Evolutionary conservation across 306 rosid species (phyloP).

Genomic region (Calophaca sinica): DNA sequence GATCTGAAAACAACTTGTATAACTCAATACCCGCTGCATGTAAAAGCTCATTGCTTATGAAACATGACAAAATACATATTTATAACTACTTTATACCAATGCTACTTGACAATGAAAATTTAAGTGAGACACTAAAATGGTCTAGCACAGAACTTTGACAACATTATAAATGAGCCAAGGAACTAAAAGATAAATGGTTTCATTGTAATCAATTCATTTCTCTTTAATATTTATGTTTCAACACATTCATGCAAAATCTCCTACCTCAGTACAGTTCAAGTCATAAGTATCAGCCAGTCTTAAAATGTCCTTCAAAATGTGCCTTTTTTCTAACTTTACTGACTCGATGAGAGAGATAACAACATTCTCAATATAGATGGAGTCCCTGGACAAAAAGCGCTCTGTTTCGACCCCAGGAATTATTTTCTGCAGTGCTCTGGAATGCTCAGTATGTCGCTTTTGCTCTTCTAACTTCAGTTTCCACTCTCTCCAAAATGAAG

Average conservation of each 20-base stretch:
- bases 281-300: slow-evolving; percentile 78
- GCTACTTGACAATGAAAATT: slow-evolving; percentile 26
- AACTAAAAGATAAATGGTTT: slow-evolving; percentile 31
- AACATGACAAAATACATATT: slow-evolving; percentile 35
- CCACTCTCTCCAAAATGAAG: slow-evolving; percentile 99
- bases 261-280: slow-evolving; percentile 81
- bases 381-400: slow-evolving; percentile 87
- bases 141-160: slow-evolving; percentile 26
- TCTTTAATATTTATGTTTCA: slow-evolving; percentile 29
- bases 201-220: neutral
- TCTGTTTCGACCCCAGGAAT: slow-evolving; percentile 91
- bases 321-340: slow-evolving; percentile 74
- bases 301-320: slow-evolving; percentile 78
- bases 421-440: slow-evolving; percentile 78
- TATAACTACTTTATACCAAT: slow-evolving; percentile 27
- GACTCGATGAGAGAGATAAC: slow-evolving; percentile 81
- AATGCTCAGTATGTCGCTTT: slow-evolving; percentile 79
- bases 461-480: slow-evolving; percentile 89
- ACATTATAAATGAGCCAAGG: slow-evolving; percentile 28
- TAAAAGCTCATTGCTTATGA: slow-evolving; percentile 31
- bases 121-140: slow-evolving; percentile 24
- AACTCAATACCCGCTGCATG: slow-evolving; percentile 21
- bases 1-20: slow-evolving; percentile 10
- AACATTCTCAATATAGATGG: slow-evolving; percentile 69
- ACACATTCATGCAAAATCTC: slow-evolving; percentile 40